Base-by-base conservation (phyloP, 257 asterid genomes). In the Hygrophila difformis region DNA sequence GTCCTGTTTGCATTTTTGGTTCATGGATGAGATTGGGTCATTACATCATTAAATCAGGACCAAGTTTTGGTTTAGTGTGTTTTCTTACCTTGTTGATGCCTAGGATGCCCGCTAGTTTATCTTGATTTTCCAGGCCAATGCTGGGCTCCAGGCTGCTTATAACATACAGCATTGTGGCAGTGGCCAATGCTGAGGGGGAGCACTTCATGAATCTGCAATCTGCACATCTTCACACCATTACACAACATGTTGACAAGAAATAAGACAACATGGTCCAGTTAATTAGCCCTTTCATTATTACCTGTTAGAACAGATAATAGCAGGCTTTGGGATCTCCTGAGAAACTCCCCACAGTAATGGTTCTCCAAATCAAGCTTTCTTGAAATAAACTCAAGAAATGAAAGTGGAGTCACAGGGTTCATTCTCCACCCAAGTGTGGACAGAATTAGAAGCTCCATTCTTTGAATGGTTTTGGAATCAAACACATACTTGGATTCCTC, bases 141-240 rank as follows among this genome's bases (percentile, higher is more conserved):
- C 64, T 55, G 59, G 97, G 87, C 55, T 70, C 69, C 1, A 76
- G 43, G 35, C 74, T 72, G 67, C 60, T 68, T 16, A 84, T 53
- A 24, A 78, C 88, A 47, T 72, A 73, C 74, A 65, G 63, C 84
- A 88, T 76, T 67, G 71, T 74, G 15, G 95, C 94, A 40, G 89
- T 76, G 35, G 97, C 94, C 76, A 84, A 42, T 43, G 82, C 80
- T 54, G 97, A 88, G 17, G 95, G 94, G 51, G 59, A 71, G 64
- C 52, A 75, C 18, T 62, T 26, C 71, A 62, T 70, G 59, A 78
- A 76, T 74, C 95, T 70, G 58, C 70, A 67, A 47, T 88, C 97
- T 88, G 81, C 36, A 48, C 18, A 1, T 15, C 5, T 18, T 46
- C 6, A 14, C 35, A 52, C 11, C 20, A 12, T 56, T 1, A 62